phyloP scores from a whole-genome alignment of 2,329 filamentous ascomycete genomes.

The Alternaria atra region DNA sequence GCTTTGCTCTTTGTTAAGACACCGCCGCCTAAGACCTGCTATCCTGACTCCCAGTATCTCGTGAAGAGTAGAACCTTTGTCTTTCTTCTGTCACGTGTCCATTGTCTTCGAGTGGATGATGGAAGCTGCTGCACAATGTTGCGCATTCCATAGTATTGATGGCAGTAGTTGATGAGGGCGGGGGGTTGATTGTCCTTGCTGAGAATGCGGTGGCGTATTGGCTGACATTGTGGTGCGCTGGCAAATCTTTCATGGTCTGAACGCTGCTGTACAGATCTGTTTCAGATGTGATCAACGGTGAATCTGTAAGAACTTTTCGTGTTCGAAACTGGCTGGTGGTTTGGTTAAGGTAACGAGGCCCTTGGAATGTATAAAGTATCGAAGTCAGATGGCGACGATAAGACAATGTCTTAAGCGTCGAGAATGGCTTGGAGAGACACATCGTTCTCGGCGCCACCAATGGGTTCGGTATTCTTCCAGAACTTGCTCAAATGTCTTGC shows the following conservation, averaged over 20 bases:
- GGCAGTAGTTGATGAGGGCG: not conserved
- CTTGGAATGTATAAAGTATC: not conserved
- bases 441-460: constrained; percentile 62
- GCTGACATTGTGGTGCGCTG: constrained; percentile 19
- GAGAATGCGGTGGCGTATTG: constrained; percentile 12
- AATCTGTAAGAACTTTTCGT: not conserved
- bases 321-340: not conserved
- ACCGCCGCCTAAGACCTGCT: constrained; percentile 25
- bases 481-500: constrained; percentile 84
- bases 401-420: constrained; percentile 43
- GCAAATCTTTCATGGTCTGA: constrained; percentile 17
- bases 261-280: constrained; percentile 11
- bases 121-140: constrained; percentile 24
- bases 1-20: constrained; percentile 41
- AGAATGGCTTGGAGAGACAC: constrained; percentile 66
- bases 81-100: constrained; percentile 25
- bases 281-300: constrained; percentile 2
- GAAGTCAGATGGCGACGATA: not conserved
- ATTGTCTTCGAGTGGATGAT: constrained; percentile 25
- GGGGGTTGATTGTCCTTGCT: not conserved
- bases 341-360: not conserved
- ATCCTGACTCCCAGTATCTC: constrained; percentile 11
- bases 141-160: constrained; percentile 1
- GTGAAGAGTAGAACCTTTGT: constrained; percentile 37
- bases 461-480: constrained; percentile 75